A percentile compares a stretch with the other conserved stretches of the same genome.
Evolutionary conservation across 1,139 yeast genomes (phyloP).

Genomic region (Pichia sp.): DNA sequence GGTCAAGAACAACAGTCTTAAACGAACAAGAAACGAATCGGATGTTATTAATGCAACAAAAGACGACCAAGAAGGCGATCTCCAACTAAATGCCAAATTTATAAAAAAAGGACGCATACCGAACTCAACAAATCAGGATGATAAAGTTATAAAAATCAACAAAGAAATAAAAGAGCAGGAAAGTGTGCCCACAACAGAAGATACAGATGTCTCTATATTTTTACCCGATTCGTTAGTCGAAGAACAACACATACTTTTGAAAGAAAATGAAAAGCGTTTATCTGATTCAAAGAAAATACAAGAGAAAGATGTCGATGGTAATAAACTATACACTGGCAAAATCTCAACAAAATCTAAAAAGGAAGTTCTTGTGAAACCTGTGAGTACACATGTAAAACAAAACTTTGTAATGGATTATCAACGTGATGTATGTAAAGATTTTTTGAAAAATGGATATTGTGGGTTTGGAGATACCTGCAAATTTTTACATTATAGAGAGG

Average conservation of each 20-base stretch:
- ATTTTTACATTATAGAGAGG: slow-evolving; percentile 85
- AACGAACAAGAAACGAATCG: background rate
- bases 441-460: slow-evolving; percentile 85
- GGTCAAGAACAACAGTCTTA: background rate
- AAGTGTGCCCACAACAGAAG: background rate
- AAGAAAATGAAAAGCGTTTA: slow-evolving; percentile 8
- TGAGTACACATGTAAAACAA: slow-evolving; percentile 54
- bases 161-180: background rate
- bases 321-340: slow-evolving; percentile 33
- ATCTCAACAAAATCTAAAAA: slow-evolving; percentile 21
- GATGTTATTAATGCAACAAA: background rate
- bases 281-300: slow-evolving; percentile 11
- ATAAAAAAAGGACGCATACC: background rate
- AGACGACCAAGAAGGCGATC: background rate
- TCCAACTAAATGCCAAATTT: background rate
- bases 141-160: background rate
- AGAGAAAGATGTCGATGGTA: slow-evolving; percentile 20
- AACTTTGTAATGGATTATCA: slow-evolving; percentile 84
- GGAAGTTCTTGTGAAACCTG: slow-evolving; percentile 33
- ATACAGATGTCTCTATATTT: too few species aligned
- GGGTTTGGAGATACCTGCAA: slow-evolving; percentile 99
- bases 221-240: slow-evolving; percentile 30
- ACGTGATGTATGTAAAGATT: slow-evolving; percentile 94
- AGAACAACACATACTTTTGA: slow-evolving; percentile 28
- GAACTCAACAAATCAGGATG: background rate